Conservation (phyloP, 2,329 filamentous ascomycete genomes). For the Penicillium corylophilum region DNA sequence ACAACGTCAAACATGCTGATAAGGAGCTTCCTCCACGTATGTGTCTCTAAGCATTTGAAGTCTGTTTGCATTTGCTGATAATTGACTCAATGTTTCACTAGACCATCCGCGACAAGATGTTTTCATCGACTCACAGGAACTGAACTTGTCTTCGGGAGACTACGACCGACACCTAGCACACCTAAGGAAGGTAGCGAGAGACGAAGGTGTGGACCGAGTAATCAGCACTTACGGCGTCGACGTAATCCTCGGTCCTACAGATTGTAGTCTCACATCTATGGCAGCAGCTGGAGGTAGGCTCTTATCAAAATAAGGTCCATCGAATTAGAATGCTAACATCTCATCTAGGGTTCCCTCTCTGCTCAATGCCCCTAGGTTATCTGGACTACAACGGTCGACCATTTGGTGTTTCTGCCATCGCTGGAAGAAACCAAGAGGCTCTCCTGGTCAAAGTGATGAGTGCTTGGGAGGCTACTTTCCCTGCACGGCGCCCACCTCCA, state of each 20-base stretch:
- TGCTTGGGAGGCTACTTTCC: slow-evolving; percentile 15
- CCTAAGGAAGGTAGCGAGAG: slow-evolving; percentile 7
- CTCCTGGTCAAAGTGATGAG: slow-evolving; percentile 14
- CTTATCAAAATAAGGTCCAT: background rate
- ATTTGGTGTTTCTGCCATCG: slow-evolving; percentile 13
- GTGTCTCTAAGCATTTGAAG: background rate
- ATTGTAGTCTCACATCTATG: slow-evolving; percentile 7
- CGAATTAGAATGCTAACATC: background rate
- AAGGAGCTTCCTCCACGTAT: slow-evolving; percentile 12
- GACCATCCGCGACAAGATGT: slow-evolving; percentile 12
- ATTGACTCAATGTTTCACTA: background rate
- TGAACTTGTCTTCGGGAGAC: slow-evolving; percentile 2
- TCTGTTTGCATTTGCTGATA: background rate
- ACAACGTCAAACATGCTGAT: slow-evolving; percentile 12
- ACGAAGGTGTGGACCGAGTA: slow-evolving; percentile 8
- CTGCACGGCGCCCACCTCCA: slow-evolving; percentile 2
- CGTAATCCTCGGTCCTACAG: slow-evolving; percentile 11
- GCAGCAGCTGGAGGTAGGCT: slow-evolving; percentile 12
- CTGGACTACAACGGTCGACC: slow-evolving; percentile 15
- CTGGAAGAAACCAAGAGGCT: slow-evolving; percentile 9
- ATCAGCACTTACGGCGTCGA: slow-evolving; percentile 6
- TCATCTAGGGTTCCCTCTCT: slow-evolving; percentile 10
- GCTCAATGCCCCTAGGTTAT: slow-evolving; percentile 13
- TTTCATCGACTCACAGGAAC: slow-evolving; percentile 2
- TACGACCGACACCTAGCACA: slow-evolving; percentile 9